Percentiles rank a stretch among this genome's conserved stretches.
phyloP scores from a whole-genome alignment of 768 basidiomycete species.

The Hypholoma fasciculare region DNA sequence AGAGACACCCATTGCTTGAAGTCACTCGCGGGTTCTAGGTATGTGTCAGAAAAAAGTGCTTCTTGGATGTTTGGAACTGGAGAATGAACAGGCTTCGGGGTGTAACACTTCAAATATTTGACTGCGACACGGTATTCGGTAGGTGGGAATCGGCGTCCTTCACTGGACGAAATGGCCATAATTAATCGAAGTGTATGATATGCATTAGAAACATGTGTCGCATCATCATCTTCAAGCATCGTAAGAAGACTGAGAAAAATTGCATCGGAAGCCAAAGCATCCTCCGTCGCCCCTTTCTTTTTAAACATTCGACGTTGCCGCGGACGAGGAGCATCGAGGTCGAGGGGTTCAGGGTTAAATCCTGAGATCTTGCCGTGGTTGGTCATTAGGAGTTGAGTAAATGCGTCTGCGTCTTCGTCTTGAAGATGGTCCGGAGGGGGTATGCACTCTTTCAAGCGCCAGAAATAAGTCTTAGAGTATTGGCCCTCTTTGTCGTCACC shows the following conservation, averaged over 20 bases:
- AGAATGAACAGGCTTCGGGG: conserved; percentile 30
- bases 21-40: conserved; percentile 41
- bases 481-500: conserved; percentile 37
- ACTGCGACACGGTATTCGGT: conserved; percentile 45
- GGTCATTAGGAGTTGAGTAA: conserved; percentile 60
- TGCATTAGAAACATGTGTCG: conserved; percentile 52
- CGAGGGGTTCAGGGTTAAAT: conserved; percentile 52
- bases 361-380: conserved; percentile 64
- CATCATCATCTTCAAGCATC: conserved; percentile 55
- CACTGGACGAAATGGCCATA: conserved; percentile 40
- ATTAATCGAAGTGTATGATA: conserved; percentile 67
- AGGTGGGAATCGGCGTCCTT: conserved; percentile 27
- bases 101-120: conserved; percentile 48
- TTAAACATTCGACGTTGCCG: conserved; percentile 32
- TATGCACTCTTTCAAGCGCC: conserved; percentile 81
- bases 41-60: conserved; percentile 30
- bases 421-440: conserved; percentile 55
- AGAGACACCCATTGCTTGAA: conserved; percentile 66
- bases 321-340: conserved; percentile 40
- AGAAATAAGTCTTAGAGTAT: conserved; percentile 69
- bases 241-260: conserved; percentile 54
- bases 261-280: conserved; percentile 41
- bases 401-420: conserved; percentile 70
- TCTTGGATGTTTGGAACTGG: conserved; percentile 37
- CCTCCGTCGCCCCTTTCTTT: conserved; percentile 6